Evolutionary conservation across 352 stramenopile genomes (phyloP), one percentile per base, ranked within the genome.

Genomic region (Hyaloperonospora arabidopsidis): DNA sequence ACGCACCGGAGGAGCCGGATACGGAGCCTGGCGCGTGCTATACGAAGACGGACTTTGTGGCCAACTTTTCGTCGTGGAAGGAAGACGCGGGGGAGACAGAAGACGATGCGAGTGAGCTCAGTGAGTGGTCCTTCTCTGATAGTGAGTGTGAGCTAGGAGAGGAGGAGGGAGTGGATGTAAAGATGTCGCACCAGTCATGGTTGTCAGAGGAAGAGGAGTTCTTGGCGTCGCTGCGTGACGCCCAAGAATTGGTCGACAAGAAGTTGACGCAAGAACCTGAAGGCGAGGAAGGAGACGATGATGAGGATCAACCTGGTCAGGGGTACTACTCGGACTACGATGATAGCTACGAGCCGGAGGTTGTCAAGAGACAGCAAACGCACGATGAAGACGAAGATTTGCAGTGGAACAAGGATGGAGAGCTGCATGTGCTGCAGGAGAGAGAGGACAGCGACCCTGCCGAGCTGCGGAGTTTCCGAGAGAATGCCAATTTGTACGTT

Each of bases 271-370:
- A 71, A 10, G 59, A 76, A 38, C 46, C 57, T 0, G 65, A 74
- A 39, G 52, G 36, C 4, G 55, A 79, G 6, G 63, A 72, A 4
- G 47, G 58, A 46, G 60, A 84, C 11, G 38, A 29, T 32, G 38
- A 29, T 32, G 70, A 88, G 32, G 44, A 52, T 11, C 55, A 73
- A 22, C 61, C 70, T 29, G 81, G 81, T 5, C 81, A 93, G 52
- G 84, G 79, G 2, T 85, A 92, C 44, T 72, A 67, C 17, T 93
- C 84, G 21, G 84, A 90, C 49, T 83, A 66, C 32, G 78, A 89
- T 34, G 65, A 70, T n/a, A 51, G 54, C 19, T 54, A 65, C 13
- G 65, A 83, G 22, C 58, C 63, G 0, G 34, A 45, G 2, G 68
- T 56, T 19, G n/a, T 69, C 17, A n/a, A 49, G n/a, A 47, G 28